phyloP scores from a whole-genome alignment of 2,329 filamentous ascomycete species.

The Calonectria honghensis region DNA sequence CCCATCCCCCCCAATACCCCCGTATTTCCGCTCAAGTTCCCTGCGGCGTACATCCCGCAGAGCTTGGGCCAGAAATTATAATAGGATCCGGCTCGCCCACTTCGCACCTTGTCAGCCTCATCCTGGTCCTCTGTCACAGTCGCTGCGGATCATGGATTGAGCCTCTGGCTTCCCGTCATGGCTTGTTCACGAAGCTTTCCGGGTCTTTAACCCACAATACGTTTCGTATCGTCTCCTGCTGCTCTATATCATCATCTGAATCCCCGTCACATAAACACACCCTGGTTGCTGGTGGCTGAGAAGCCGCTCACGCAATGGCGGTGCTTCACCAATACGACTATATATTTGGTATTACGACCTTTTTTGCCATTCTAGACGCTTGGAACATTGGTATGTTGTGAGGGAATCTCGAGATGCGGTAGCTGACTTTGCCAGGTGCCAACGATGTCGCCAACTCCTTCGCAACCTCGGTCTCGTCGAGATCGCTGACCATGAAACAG shows the following conservation, averaged over 20 bases:
- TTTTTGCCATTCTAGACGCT: slow-evolving; percentile 75
- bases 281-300: slow-evolving; percentile 8
- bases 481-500: slow-evolving; percentile 68
- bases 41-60: slow-evolving; percentile 15
- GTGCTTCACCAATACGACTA: slow-evolving; percentile 71
- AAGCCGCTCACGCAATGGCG: slow-evolving; percentile 54
- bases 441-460: slow-evolving; percentile 71
- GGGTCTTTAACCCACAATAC: slow-evolving; percentile 22
- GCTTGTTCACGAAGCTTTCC: slow-evolving; percentile 13
- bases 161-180: slow-evolving; percentile 42
- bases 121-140: slow-evolving; percentile 33
- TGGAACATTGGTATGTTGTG: slow-evolving; percentile 72
- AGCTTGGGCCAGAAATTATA: slow-evolving; percentile 41
- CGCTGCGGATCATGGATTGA: slow-evolving; percentile 48
- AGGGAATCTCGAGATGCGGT: not conserved
- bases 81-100: slow-evolving; percentile 34
- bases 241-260: slow-evolving; percentile 25
- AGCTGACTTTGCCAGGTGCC: slow-evolving; percentile 60
- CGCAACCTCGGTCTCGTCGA: slow-evolving; percentile 67
- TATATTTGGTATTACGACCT: slow-evolving; percentile 72
- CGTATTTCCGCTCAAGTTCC: slow-evolving; percentile 19
- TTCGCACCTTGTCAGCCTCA: slow-evolving; percentile 32
- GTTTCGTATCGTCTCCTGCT: not conserved
- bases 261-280: not conserved
- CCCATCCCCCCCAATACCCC: not conserved